Conservation (phyloP, 768 basidiomycete species). For the Cyclocybe aegerita region DNA sequence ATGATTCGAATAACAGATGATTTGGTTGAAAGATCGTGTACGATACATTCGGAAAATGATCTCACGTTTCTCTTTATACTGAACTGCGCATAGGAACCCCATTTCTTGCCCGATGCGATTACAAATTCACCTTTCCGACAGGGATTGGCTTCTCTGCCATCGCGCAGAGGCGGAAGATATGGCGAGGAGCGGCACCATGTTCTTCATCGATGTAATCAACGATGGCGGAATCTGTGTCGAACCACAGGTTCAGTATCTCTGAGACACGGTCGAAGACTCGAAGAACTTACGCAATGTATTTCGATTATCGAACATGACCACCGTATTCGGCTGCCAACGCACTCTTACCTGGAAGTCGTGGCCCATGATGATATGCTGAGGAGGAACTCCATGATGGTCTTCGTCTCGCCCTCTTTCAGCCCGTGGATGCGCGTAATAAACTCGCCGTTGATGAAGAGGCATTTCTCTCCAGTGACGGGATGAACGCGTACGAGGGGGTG, state of each 20-base stretch:
- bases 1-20: too few species aligned
- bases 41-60: too few species aligned
- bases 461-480: conserved; percentile 24
- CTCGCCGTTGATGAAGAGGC: conserved; percentile 27
- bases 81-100: background rate
- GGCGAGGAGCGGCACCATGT: conserved; percentile 6
- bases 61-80: too few species aligned
- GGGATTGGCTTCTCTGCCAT: conserved; percentile 11
- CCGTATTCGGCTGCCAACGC: conserved; percentile 21
- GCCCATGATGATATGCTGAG: conserved; percentile 22
- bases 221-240: conserved; percentile 5
- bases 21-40: too few species aligned
- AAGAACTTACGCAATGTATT: conserved; percentile 10
- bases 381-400: conserved; percentile 21
- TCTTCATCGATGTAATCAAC: conserved; percentile 13
- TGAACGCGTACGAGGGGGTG: conserved; percentile 31
- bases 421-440: conserved; percentile 24
- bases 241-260: background rate
- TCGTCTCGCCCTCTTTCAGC: conserved; percentile 24
- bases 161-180: conserved; percentile 14
- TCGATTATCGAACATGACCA: conserved; percentile 17
- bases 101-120: background rate
- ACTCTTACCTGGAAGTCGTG: conserved; percentile 26
- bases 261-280: background rate
- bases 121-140: background rate